Evolutionary conservation across 2,329 filamentous ascomycete species (phyloP).

Genomic region (Orbilia blumenaviensis): DNA sequence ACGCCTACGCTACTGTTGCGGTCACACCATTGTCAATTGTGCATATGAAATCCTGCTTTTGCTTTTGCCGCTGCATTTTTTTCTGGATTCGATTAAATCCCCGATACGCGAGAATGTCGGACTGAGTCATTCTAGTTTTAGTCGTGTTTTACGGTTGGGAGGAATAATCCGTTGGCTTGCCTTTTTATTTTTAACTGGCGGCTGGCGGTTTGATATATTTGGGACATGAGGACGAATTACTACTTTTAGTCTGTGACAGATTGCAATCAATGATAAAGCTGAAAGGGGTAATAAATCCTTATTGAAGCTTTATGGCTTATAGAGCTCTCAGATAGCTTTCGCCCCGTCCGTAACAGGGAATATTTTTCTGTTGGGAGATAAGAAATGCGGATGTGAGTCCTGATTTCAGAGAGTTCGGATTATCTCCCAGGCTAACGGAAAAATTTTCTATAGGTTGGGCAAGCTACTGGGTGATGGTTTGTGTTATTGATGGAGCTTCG

Average conservation of each 20-base stretch:
- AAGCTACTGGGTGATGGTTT: neutral
- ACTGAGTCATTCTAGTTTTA: slow-evolving; percentile 19
- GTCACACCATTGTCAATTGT: slow-evolving; percentile 37
- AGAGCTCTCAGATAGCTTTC: slow-evolving; percentile 24
- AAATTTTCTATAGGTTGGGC: slow-evolving; percentile 49
- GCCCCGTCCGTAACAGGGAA: slow-evolving; percentile 23
- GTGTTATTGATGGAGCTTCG: slow-evolving; percentile 9
- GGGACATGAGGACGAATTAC: too few species aligned
- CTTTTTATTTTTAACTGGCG: neutral
- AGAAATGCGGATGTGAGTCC: slow-evolving; percentile 3
- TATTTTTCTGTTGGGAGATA: slow-evolving; percentile 52
- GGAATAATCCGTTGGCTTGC: neutral
- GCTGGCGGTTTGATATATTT: neutral
- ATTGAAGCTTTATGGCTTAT: neutral
- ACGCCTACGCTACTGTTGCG: slow-evolving; percentile 15
- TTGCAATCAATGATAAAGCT: slow-evolving; percentile 9
- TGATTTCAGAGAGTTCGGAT: slow-evolving; percentile 31
- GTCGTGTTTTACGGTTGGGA: neutral
- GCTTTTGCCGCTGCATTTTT: slow-evolving; percentile 12
- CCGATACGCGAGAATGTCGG: slow-evolving; percentile 41
- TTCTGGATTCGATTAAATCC: slow-evolving; percentile 36
- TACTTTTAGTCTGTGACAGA: too few species aligned
- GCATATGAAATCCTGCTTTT: slow-evolving; percentile 18
- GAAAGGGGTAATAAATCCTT: neutral
- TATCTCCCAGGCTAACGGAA: slow-evolving; percentile 47